Percentiles rank a stretch among this genome's conserved stretches.
Conservation (phyloP, 306 rosid genomes). For the Morella rubra region DNA sequence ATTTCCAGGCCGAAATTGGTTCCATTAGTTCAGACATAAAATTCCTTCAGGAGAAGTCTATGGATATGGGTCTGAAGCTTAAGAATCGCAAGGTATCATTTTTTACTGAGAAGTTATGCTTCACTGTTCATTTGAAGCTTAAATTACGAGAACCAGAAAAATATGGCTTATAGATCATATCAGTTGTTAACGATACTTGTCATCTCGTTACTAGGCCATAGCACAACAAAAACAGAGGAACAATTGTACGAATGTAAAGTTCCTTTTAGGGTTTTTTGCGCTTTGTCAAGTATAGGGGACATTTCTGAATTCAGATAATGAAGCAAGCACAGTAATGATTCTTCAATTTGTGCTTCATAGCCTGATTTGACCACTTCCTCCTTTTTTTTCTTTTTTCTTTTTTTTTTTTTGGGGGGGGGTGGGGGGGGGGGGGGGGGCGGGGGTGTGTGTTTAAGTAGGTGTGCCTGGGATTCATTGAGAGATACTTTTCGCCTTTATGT, state of each 20-base stretch:
- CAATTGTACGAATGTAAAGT: background rate
- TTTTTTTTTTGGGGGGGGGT: background rate
- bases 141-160: background rate
- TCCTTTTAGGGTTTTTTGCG: slow-evolving; percentile 19
- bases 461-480: background rate
- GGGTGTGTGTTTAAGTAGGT: background rate
- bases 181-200: slow-evolving; percentile 6
- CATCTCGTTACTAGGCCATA: background rate
- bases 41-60: slow-evolving; percentile 94
- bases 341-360: background rate
- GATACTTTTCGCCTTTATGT: background rate
- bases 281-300: slow-evolving; percentile 11
- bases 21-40: slow-evolving; percentile 97
- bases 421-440: background rate
- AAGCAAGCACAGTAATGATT: background rate
- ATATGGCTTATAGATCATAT: background rate
- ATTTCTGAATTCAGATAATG: background rate
- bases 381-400: slow-evolving; percentile 1
- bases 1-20: slow-evolving; percentile 82
- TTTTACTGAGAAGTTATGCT: slow-evolving; percentile 1
- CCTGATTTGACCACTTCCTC: background rate
- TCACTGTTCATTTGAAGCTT: background rate
- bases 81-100: slow-evolving; percentile 95
- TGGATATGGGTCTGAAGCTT: slow-evolving; percentile 95
- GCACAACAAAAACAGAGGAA: background rate